phyloP scores from a whole-genome alignment of 2,329 filamentous ascomycete species.

The Monosporascus sp. region DNA sequence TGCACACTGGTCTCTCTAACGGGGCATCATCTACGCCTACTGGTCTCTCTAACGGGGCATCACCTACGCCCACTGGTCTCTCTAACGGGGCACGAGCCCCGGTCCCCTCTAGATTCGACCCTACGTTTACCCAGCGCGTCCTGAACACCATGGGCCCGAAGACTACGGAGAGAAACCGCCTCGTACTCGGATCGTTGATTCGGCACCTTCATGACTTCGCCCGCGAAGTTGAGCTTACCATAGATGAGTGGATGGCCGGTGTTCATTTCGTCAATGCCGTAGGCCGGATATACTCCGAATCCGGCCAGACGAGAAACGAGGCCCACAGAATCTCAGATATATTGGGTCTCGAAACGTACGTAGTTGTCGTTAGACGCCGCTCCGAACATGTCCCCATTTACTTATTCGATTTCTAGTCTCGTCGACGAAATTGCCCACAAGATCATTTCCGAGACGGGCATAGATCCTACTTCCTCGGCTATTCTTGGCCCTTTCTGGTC shows the following conservation, averaged over 20 bases:
- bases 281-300: slow-evolving; percentile 54
- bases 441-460: slow-evolving; percentile 54
- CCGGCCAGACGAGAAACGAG: slow-evolving; percentile 66
- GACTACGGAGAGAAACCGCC: slow-evolving; percentile 57
- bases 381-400: background rate
- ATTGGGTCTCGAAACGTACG: slow-evolving; percentile 66
- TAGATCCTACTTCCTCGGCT: slow-evolving; percentile 65
- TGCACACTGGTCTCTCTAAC: slow-evolving; percentile 24
- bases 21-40: slow-evolving; percentile 26
- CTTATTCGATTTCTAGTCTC: slow-evolving; percentile 35
- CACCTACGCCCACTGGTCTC: slow-evolving; percentile 21
- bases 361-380: slow-evolving; percentile 13
- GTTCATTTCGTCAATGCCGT: slow-evolving; percentile 72
- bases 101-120: slow-evolving; percentile 55
- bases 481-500: slow-evolving; percentile 79
- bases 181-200: slow-evolving; percentile 60
- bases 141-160: slow-evolving; percentile 69
- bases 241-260: slow-evolving; percentile 72
- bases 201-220: slow-evolving; percentile 73
- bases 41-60: slow-evolving; percentile 21
- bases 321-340: slow-evolving; percentile 68
- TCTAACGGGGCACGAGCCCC: slow-evolving; percentile 22
- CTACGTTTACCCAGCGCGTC: slow-evolving; percentile 70
- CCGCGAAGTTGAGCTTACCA: slow-evolving; percentile 70
- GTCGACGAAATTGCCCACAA: slow-evolving; percentile 64